Evolutionary conservation across 108 stramenopile species (phyloP).

Genomic region (Discostella stelligeroides): DNA sequence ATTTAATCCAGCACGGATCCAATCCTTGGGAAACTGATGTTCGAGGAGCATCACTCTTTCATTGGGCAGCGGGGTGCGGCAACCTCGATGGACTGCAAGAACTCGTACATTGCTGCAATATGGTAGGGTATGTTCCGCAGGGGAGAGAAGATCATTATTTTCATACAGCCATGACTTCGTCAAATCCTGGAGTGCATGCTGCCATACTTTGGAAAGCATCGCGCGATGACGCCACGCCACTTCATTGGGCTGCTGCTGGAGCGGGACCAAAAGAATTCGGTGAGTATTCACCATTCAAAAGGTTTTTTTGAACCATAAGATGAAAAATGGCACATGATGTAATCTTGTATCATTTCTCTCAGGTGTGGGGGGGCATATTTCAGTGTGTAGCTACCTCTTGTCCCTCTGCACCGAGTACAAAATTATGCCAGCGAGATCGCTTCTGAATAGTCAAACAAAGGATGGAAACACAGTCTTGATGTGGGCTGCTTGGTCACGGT

Average conservation of each 20-base stretch:
- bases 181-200: slow-evolving; percentile 47
- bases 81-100: slow-evolving; percentile 57
- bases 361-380: slow-evolving; percentile 64
- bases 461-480: slow-evolving; percentile 86
- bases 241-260: slow-evolving; percentile 86
- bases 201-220: slow-evolving; percentile 50
- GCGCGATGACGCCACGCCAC: slow-evolving; percentile 78
- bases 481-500: slow-evolving; percentile 87
- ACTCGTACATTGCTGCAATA: slow-evolving; percentile 43
- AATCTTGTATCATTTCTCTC: no score
- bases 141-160: neutral
- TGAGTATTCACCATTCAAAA: neutral
- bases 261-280: slow-evolving; percentile 76
- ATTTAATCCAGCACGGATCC: slow-evolving; percentile 73
- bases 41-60: slow-evolving; percentile 68
- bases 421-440: slow-evolving; percentile 32
- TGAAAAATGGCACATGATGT: no score
- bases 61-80: slow-evolving; percentile 84
- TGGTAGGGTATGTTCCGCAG: neutral
- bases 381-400: slow-evolving; percentile 63
- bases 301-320: no score
- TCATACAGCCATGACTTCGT: neutral
- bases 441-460: slow-evolving; percentile 68
- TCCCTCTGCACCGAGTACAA: slow-evolving; percentile 27
- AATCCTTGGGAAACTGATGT: slow-evolving; percentile 77